Evolutionary conservation across 805 yeast genomes (phyloP), one percentile per base, ranked within the genome.

Genomic region (Kuraishia piskuri): DNA sequence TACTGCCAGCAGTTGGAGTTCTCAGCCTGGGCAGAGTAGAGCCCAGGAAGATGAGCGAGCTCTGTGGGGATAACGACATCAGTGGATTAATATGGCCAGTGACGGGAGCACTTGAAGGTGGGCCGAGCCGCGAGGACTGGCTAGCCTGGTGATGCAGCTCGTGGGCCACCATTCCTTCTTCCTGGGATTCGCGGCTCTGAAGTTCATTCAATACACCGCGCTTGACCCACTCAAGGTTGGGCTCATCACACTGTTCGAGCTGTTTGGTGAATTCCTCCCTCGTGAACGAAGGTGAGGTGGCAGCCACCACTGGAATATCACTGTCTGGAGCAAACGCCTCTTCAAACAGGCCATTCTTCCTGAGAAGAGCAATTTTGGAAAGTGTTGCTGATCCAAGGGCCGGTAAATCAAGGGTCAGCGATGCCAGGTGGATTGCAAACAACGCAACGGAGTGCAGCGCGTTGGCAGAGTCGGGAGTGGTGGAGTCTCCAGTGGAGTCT

Each of bases 61-160:
- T 49, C 26, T 49, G 51, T 17, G 51, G 46, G 6, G 51, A 49
- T 14, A 49, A 8, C 22, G 50, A 48, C 37, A 48, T 4, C 22
- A 48, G 17, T 2, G 50, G 24, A 21, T 26, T n/a, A 14, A 48
- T 19, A 14, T 48, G 24, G 40, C 37, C 31, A 25, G 31, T n/a
- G 4, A 14, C 40, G 17, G 7, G 17, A 31, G 40, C 40, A 3
- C 4, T 31, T 3, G 40, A 10, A n/a, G 8, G 40, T 12, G 40
- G 40, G 17, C 40, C 40, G 14, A 31, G 40, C 4, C 17, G 40
- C 3, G 40, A 31, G 14, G 40, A 31, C 40, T 31, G 40, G 17
- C 40, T 12, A 10, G 40, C 8, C 17, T 31, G 40, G 17, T 31
- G 8, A n/a, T 31, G 40, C 8, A 31, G 17, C 14, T 6, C 40